phyloP scores from a whole-genome alignment of 305 asterid genomes.

The Fraxinus angustifolia region DNA sequence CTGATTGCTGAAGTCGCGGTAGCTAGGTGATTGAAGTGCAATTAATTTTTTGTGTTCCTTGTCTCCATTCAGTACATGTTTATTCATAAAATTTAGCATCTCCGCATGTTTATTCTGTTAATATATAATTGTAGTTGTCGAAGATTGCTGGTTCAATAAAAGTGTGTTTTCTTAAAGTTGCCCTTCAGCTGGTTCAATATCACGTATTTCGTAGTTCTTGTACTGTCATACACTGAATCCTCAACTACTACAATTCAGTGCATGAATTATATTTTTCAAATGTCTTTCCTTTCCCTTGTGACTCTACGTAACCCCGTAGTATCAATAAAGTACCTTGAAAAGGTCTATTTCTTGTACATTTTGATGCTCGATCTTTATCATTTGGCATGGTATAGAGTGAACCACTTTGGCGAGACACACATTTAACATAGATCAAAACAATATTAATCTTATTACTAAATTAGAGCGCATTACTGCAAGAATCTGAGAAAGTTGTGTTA shows the following conservation, averaged over 20 bases:
- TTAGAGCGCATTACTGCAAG: background rate
- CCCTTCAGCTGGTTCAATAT: background rate
- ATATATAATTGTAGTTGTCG: background rate
- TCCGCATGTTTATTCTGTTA: background rate
- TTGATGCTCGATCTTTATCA: background rate
- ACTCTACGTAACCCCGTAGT: background rate
- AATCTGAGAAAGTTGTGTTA: background rate
- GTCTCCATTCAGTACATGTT: background rate
- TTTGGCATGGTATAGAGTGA: background rate
- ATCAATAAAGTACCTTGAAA: background rate
- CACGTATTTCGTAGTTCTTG: background rate
- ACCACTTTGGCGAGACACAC: background rate
- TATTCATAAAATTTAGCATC: background rate
- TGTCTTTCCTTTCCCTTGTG: background rate
- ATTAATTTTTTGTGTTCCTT: background rate
- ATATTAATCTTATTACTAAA: background rate
- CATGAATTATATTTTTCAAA: background rate
- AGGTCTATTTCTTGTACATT: background rate
- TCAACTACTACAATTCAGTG: background rate
- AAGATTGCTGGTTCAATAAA: background rate
- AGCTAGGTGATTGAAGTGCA: background rate
- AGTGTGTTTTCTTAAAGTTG: background rate
- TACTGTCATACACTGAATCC: background rate
- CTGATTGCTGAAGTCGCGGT: background rate
- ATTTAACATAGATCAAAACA: background rate